Evolutionary conservation across 306 rosid species (phyloP).

Genomic region (Prosopis cineraria): DNA sequence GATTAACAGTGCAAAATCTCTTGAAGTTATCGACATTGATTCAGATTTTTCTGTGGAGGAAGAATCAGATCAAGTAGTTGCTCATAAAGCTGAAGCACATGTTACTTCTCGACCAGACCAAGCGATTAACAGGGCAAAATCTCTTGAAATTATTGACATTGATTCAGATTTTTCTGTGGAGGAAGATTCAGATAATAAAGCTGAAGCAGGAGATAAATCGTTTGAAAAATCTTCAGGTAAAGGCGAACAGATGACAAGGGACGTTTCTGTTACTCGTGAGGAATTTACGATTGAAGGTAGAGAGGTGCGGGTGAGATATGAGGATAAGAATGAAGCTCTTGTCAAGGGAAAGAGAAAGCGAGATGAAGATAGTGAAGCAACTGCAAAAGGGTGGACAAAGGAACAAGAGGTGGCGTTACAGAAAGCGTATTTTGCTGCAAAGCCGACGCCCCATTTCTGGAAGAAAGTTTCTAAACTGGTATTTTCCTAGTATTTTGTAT

Average conservation of each 20-base stretch:
- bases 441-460: slow-evolving; percentile 91
- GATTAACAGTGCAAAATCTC: neutral
- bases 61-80: slow-evolving; percentile 7
- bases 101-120: neutral
- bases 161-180: neutral
- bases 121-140: neutral
- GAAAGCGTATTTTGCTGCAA: slow-evolving; percentile 64
- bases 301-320: slow-evolving; percentile 16
- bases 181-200: slow-evolving; percentile 13
- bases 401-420: slow-evolving; percentile 75
- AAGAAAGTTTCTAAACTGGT: slow-evolving; percentile 86
- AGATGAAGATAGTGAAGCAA: slow-evolving; percentile 31
- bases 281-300: slow-evolving; percentile 22
- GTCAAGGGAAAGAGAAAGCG: slow-evolving; percentile 56
- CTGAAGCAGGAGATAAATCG: slow-evolving; percentile 3
- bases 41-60: neutral
- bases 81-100: slow-evolving; percentile 20
- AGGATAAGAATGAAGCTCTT: slow-evolving; percentile 3
- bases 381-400: slow-evolving; percentile 64
- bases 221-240: neutral
- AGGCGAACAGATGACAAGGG: slow-evolving; percentile 14
- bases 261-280: slow-evolving; percentile 11
- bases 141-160: neutral
- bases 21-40: neutral
- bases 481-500: slow-evolving; percentile 18